phyloP scores from a whole-genome alignment of 495 filamentous ascomycete species.

The Daldinia bambusicola region DNA sequence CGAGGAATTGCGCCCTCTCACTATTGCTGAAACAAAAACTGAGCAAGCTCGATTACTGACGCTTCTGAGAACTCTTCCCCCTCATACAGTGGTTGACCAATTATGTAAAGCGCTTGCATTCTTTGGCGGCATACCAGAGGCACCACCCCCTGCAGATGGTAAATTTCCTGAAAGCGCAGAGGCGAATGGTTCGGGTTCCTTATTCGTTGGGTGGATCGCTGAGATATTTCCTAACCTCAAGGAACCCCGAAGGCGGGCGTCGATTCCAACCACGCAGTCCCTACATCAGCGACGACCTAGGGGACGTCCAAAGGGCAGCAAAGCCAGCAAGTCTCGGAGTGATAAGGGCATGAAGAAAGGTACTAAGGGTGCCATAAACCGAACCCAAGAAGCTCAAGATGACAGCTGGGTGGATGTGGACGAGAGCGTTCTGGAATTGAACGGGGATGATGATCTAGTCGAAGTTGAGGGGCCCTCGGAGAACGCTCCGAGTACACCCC shows the following conservation, averaged over 20 bases:
- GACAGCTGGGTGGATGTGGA: conserved; percentile 52
- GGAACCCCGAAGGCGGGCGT: conserved; percentile 29
- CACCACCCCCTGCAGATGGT: conserved; percentile 61
- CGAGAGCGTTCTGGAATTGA: conserved; percentile 41
- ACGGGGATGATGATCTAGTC: conserved; percentile 43
- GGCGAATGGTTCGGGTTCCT: conserved; percentile 62
- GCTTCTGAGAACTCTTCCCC: conserved; percentile 62
- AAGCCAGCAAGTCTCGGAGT: conserved; percentile 58
- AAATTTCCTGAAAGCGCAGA: conserved; percentile 64
- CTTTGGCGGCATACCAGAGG: conserved; percentile 67
- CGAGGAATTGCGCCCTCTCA: conserved; percentile 46
- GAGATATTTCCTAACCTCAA: conserved; percentile 65
- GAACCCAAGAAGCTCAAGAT: conserved; percentile 44
- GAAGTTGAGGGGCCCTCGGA: conserved; percentile 36
- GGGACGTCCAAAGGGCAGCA: conserved; percentile 64
- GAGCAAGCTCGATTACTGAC: conserved; percentile 67
- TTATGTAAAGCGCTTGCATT: conserved; percentile 67
- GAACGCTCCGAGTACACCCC: conserved; percentile 40
- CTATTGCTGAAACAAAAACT: conserved; percentile 60
- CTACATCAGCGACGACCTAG: conserved; percentile 53
- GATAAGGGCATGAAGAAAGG: conserved; percentile 63
- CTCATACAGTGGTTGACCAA: conserved; percentile 64
- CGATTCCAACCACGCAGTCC: conserved; percentile 35
- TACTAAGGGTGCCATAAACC: conserved; percentile 39
- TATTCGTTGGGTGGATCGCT: conserved; percentile 67